phyloP scores from a whole-genome alignment of 148 eudicot species.

The Rhododendron vialii region DNA sequence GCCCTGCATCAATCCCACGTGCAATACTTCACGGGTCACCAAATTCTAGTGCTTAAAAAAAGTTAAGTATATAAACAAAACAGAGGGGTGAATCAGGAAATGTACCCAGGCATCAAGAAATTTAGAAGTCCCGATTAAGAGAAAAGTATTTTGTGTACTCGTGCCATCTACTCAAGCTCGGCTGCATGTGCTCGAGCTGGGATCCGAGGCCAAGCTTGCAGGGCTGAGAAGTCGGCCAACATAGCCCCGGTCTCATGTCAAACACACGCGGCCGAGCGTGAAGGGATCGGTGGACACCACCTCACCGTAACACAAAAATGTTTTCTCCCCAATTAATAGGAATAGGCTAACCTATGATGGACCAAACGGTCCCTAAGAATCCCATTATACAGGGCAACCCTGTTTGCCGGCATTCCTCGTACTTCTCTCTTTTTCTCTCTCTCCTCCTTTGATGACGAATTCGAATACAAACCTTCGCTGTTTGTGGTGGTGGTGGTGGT shows the following conservation, averaged over 20 bases:
- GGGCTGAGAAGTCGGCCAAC: too few species aligned
- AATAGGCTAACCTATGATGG: conserved; percentile 52
- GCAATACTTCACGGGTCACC: background rate
- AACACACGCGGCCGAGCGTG: background rate
- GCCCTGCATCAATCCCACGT: background rate
- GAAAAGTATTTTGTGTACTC: background rate
- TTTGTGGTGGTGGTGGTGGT: background rate
- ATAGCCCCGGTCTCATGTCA: too few species aligned
- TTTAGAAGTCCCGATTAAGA: background rate
- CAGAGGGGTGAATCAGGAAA: conserved; percentile 10
- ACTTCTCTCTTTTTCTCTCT: conserved; percentile 6
- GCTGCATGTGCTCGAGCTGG: background rate
- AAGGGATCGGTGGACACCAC: background rate
- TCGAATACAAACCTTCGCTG: background rate
- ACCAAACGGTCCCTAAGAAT: conserved; percentile 64
- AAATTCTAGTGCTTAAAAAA: background rate
- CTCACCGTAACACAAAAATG: background rate
- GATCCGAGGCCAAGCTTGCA: background rate
- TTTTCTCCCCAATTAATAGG: conserved; percentile 24
- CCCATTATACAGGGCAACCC: conserved; percentile 71
- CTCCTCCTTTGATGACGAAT: background rate
- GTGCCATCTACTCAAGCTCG: background rate
- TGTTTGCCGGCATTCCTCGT: conserved; percentile 59
- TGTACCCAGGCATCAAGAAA: background rate
- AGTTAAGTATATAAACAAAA: conserved; percentile 11